phyloP scores from a whole-genome alignment of 805 yeast species.

The Cyberlindnera samutprakarnensis region DNA sequence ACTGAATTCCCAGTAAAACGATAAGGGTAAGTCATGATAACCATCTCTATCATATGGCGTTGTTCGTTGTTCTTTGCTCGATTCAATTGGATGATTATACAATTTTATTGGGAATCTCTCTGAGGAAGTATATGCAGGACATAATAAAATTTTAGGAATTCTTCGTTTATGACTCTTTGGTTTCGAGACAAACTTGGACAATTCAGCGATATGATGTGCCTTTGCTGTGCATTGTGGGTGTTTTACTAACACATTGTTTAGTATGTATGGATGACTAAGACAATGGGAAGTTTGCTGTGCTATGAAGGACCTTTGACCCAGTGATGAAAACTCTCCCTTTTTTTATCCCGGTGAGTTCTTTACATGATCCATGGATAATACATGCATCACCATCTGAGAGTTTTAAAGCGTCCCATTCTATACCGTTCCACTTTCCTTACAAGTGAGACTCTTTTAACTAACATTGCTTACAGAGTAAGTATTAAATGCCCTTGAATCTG shows the following conservation, averaged over 20 bases:
- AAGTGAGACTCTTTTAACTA: too few species aligned
- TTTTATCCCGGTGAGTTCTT: slow-evolving; percentile 41
- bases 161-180: slow-evolving; percentile 74
- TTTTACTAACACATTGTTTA: background rate
- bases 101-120: slow-evolving; percentile 31
- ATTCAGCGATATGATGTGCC: too few species aligned
- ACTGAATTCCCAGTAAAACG: too few species aligned
- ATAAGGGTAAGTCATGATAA: too few species aligned
- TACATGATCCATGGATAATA: slow-evolving; percentile 73
- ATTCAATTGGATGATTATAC: slow-evolving; percentile 25
- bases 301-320: too few species aligned
- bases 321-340: slow-evolving; percentile 18
- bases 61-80: background rate
- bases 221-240: too few species aligned
- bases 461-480: too few species aligned
- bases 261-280: background rate
- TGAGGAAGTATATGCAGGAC: slow-evolving; percentile 80
- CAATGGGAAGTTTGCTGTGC: too few species aligned
- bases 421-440: too few species aligned
- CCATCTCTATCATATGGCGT: too few species aligned
- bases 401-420: background rate
- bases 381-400: slow-evolving; percentile 99
- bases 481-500: too few species aligned
- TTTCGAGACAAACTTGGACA: too few species aligned
- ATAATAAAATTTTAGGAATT: slow-evolving; percentile 55